These are phyloP conservation scores for Lactifluus echinatus DNA, from an alignment of 768 basidiomycete species.

Conservation along the genomic window DNA sequence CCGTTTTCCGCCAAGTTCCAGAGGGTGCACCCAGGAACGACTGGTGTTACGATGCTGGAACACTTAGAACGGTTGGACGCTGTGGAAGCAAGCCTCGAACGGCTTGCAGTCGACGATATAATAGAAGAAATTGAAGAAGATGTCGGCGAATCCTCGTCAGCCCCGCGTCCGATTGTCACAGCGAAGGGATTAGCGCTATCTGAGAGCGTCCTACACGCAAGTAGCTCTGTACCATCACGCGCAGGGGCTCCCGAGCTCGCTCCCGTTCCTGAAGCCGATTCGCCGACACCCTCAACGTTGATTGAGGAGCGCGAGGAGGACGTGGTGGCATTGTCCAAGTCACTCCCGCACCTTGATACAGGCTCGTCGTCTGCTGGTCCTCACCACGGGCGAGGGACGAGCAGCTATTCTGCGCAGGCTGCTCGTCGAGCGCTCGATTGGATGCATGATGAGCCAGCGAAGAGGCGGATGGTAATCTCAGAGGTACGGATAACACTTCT, in stretches of 20 bases:
- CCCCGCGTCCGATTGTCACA: conserved; percentile 1
- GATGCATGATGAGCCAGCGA: conserved; percentile 35
- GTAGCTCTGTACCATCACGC: conserved; percentile 12
- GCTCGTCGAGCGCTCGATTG: conserved; percentile 35
- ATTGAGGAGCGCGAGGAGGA: conserved; percentile 43
- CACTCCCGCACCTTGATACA: conserved; percentile 60
- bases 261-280: conserved; percentile 14
- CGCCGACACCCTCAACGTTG: conserved; percentile 13
- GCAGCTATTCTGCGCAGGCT: conserved; percentile 27
- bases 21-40: conserved; percentile 76
- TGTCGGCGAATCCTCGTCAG: conserved; percentile 8
- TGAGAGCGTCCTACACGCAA: not conserved
- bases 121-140: conserved; percentile 36
- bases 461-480: conserved; percentile 54
- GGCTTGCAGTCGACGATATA: conserved; percentile 55
- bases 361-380: conserved; percentile 26
- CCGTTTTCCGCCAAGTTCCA: conserved; percentile 81
- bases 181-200: not conserved
- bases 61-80: conserved; percentile 80
- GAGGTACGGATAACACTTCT: conserved; percentile 43
- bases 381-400: conserved; percentile 30
- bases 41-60: conserved; percentile 77
- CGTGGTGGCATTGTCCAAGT: conserved; percentile 70
- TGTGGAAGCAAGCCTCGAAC: conserved; percentile 69
- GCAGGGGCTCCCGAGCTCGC: conserved; percentile 17